Conservation (phyloP, 1,284 basidiomycete species). For the Agaricales sp. region DNA sequence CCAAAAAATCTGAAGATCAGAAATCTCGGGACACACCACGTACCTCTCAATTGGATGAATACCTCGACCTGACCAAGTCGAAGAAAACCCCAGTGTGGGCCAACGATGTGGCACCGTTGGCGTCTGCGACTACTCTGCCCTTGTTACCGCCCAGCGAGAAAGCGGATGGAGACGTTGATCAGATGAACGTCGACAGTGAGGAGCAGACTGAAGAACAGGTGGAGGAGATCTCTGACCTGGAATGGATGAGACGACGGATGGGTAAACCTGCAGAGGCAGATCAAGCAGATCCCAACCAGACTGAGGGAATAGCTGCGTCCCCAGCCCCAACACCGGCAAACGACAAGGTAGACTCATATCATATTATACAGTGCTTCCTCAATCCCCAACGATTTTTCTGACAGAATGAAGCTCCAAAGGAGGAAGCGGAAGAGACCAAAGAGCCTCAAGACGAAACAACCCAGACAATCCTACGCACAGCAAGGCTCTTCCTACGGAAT, state of each 20-base stretch:
- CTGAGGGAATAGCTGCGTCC: neutral
- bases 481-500: constrained; percentile 87
- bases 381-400: neutral
- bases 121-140: neutral
- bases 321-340: constrained; percentile 22
- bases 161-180: constrained; percentile 18
- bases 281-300: constrained; percentile 9
- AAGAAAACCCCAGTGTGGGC: constrained; percentile 61
- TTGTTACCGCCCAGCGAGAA: constrained; percentile 6
- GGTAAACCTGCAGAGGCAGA: constrained; percentile 31
- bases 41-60: constrained; percentile 42
- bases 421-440: constrained; percentile 11
- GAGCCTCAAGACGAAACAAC: constrained; percentile 34
- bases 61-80: constrained; percentile 52
- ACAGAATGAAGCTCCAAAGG: neutral
- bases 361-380: neutral
- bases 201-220: constrained; percentile 11
- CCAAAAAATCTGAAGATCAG: constrained; percentile 9
- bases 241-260: constrained; percentile 68
- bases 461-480: constrained; percentile 66
- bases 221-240: constrained; percentile 46
- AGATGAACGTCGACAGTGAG: constrained; percentile 12
- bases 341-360: neutral
- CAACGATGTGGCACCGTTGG: constrained; percentile 29
- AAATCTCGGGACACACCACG: constrained; percentile 11